Evolutionary conservation across 495 filamentous ascomycete genomes (phyloP), one percentile per base, ranked within the genome.

Genomic region (Astrocystis sublimbata): DNA sequence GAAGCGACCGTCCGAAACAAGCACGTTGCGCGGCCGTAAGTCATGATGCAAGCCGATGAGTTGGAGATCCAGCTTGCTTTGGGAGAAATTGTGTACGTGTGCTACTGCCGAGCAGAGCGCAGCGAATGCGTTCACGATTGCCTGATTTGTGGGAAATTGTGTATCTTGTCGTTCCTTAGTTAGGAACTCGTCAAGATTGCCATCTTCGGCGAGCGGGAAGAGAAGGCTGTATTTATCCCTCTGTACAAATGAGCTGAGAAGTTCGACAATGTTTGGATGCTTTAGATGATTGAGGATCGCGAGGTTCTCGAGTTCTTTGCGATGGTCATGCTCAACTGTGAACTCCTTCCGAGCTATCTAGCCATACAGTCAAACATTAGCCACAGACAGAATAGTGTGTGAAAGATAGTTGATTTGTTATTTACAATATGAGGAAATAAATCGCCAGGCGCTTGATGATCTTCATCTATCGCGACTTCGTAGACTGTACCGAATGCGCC

Each of bases 251-350:
- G 23, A 23, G 17, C 13, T 45, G n/a, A 30, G 13, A 7, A 28
- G 30, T 21, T 59, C 24, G 8, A 67, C 40, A 13, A 67, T 67
- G 13, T 67, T 67, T 31, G 26, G 8, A n/a, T 60, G 60, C 24
- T 60, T 60, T 2, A 67, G 46, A 38, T 38, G 35, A 4, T 38
- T 38, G 4, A 38, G 35, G 15, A 38, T 38, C 15, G 35, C 8
- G 35, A 38, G 35, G 35, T 38, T 38, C 35, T 38, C 35, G 8
- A 38, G 4, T 38, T 38, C 35, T 38, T 38, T 38, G 1, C 35
- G 35, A 38, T 38, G 35, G 35, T 38, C 35, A 2, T 4, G 35
- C 4, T 38, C 35, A 38, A 38, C 35, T 38, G 35, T 38, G 35
- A 38, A 38, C 4, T 38, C 35, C 15, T 38, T 38, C 35, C 35